Conservation (phyloP, 345 rosid species). For the Brassica juncea region DNA sequence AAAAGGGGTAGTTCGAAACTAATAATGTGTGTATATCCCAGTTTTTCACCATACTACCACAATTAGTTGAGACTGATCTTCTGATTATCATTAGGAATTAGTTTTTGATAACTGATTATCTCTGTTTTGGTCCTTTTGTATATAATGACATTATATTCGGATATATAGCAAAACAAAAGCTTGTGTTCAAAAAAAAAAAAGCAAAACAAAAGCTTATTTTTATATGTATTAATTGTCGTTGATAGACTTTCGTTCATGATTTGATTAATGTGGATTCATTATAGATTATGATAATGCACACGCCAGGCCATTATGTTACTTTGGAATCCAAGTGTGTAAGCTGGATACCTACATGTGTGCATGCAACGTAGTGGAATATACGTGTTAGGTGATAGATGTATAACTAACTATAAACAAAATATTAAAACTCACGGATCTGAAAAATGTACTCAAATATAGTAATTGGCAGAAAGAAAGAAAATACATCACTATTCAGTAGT, state of each 20-base stretch:
- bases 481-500: not conserved
- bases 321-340: slow-evolving; percentile 1
- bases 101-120: not conserved
- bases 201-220: not conserved
- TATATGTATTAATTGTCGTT: not conserved
- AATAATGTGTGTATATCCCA: not conserved
- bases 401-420: not conserved
- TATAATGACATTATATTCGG: not conserved
- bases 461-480: not conserved
- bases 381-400: slow-evolving; percentile 7
- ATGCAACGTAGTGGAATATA: slow-evolving; percentile 26
- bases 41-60: not conserved
- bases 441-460: not conserved
- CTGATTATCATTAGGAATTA: not conserved
- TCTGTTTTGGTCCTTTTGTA: not conserved
- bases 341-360: slow-evolving; percentile 6
- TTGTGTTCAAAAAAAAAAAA: not conserved
- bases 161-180: not conserved
- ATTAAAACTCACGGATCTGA: not conserved
- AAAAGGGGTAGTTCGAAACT: not conserved
- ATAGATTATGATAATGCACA: not conserved
- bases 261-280: not conserved
- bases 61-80: not conserved
- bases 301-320: not conserved
- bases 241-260: not conserved